Base-by-base conservation (phyloP, 495 filamentous ascomycete species). In the Daldinia loculata region DNA sequence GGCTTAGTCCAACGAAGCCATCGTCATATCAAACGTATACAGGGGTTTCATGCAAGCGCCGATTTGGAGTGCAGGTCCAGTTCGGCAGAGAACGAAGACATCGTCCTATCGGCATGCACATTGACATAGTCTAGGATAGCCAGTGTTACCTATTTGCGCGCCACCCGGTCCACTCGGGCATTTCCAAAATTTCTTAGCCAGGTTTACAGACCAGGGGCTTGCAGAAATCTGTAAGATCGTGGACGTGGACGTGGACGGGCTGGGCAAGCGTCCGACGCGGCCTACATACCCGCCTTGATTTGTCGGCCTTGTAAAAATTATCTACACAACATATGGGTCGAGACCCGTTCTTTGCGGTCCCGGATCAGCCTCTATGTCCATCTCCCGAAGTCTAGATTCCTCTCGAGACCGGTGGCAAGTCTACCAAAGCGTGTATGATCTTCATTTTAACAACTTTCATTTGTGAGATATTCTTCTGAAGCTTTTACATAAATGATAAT, bases 1-100 rank as follows among this genome's bases (percentile, higher is more conserved):
- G 22, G 1, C 30, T 4, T 51, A 61, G 36, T 60, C 69, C 61
- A 63, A 71, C 43, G 64, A 67, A 67, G 69, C 60, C 38, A 72
- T 67, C 69, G 69, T 71, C 69, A 71, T 70, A 66, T 59, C 34
- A 58, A 22, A 70, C 36, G n/a, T n/a, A n/a, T 56, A 52, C 69
- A 67, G 64, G 69, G 69, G 53, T 64, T 4, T 63, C 48, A 63
- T 67, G 64, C 64, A 72, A 61, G 50, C 29, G 45, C 66, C 52
- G 48, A 63, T 60, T 61, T 61, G 55, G 59, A 61, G 38, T 56
- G 27, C 63, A 48, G 63, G 45, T 43, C 34, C 58, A 59, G 52
- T 58, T 39, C 69, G 69, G 64, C 55, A 63, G 68, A 58, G 55
- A 61, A 55, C 53, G 43, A 66, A 56, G 52, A 43, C 55, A 59